These are phyloP conservation scores for Tardiomyces digboiensis DNA, from an alignment of 1,139 yeast species.

Conservation along the genomic window DNA sequence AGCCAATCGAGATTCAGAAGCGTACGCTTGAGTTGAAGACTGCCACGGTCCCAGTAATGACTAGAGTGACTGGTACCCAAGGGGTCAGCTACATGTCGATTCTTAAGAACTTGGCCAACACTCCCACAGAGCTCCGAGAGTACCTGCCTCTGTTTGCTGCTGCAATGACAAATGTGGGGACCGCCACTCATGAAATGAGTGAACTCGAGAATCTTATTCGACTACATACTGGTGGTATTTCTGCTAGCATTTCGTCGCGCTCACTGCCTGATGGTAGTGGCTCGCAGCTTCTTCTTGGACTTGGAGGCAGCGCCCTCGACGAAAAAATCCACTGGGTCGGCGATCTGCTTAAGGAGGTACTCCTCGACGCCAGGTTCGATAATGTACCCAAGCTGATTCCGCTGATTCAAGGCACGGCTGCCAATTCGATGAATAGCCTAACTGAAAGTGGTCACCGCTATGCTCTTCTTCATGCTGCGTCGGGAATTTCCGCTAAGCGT, in stretches of 20 bases:
- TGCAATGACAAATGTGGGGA: constrained; percentile 81
- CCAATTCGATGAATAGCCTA: constrained; percentile 67
- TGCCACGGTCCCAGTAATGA: constrained; percentile 18
- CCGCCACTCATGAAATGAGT: constrained; percentile 57
- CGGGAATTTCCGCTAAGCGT: constrained; percentile 53
- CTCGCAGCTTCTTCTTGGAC: constrained; percentile 40
- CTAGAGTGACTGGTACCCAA: constrained; percentile 26
- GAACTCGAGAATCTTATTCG: constrained; percentile 81
- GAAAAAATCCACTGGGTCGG: constrained; percentile 53
- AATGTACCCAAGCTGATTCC: constrained; percentile 65
- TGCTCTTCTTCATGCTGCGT: constrained; percentile 61
- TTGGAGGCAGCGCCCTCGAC: constrained; percentile 66
- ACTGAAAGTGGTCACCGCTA: constrained; percentile 87
- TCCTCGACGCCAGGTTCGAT: constrained; percentile 59
- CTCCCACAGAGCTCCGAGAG: constrained; percentile 53
- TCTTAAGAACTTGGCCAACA: constrained; percentile 36
- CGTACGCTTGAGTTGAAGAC: constrained; percentile 1
- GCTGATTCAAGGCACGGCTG: constrained; percentile 62
- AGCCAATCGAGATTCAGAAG: constrained; percentile 26
- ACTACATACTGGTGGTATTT: constrained; percentile 75
- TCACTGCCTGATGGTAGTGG: constrained; percentile 22
- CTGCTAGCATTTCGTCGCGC: constrained; percentile 44
- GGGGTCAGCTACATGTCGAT: constrained; percentile 47
- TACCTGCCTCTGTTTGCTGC: constrained; percentile 71
- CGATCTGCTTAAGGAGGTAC: constrained; percentile 61